phyloP scores from a whole-genome alignment of 2,329 filamentous ascomycete species.

The Ampelomyces quisqualis region DNA sequence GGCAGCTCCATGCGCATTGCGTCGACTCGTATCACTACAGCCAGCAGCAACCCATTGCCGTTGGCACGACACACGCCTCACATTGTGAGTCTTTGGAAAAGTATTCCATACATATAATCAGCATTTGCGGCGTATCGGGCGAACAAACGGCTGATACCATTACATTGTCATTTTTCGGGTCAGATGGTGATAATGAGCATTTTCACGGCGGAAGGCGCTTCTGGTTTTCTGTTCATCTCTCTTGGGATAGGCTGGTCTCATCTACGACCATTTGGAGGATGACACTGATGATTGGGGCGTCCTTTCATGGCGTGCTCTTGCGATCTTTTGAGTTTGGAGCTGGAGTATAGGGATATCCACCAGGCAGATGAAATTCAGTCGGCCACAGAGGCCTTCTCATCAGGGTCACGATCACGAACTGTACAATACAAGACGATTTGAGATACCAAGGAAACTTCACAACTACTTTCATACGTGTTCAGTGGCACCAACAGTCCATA shows the following conservation, averaged over 20 bases:
- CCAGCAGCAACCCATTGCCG: too few relatives aligned
- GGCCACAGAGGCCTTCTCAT: not conserved
- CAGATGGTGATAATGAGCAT: not conserved
- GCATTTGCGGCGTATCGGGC: slow-evolving; percentile 1
- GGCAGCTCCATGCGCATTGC: too few relatives aligned
- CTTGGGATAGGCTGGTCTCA: not conserved
- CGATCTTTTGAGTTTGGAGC: slow-evolving; percentile 2
- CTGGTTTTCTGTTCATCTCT: not conserved
- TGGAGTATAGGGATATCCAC: slow-evolving; percentile 1
- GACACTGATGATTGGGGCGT: not conserved
- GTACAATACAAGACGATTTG: slow-evolving; percentile 10
- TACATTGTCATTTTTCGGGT: not conserved
- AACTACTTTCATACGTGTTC: not conserved
- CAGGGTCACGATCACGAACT: slow-evolving; percentile 10
- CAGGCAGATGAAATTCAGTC: not conserved
- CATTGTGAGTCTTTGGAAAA: too few relatives aligned
- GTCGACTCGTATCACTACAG: too few relatives aligned
- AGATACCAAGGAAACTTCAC: slow-evolving; percentile 3
- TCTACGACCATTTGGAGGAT: not conserved
- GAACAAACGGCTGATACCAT: not conserved
- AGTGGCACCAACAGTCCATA: not conserved
- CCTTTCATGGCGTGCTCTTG: not conserved
- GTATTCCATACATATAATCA: not conserved
- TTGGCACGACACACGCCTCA: too few relatives aligned
- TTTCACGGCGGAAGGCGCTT: not conserved